Conservation (phyloP, 225 moss, liverwort and hornwort genomes). For the Sphagnum contortum region DNA sequence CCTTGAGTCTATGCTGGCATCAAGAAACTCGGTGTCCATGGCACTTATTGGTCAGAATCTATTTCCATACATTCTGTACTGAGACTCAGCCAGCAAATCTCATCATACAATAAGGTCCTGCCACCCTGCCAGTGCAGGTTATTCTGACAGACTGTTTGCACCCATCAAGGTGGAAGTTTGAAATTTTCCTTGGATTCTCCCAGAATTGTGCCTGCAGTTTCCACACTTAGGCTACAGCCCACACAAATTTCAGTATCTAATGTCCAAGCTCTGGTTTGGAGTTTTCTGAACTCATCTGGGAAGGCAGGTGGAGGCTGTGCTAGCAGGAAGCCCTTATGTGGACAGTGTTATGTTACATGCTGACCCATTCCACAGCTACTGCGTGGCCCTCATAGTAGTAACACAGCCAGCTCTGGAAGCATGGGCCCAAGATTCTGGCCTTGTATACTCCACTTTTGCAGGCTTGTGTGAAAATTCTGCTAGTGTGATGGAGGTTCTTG, state of each 20-base stretch:
- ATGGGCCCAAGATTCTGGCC: constrained; percentile 54
- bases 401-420: constrained; percentile 48
- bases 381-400: constrained; percentile 61
- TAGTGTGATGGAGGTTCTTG: constrained; percentile 45
- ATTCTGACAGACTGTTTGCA: not conserved
- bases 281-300: too few species aligned
- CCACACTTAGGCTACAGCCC: not conserved
- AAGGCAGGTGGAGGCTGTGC: constrained; percentile 71
- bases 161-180: not conserved
- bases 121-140: too few species aligned
- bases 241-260: too few species aligned
- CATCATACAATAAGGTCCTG: too few species aligned
- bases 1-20: too few species aligned
- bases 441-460: constrained; percentile 39
- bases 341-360: constrained; percentile 84
- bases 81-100: too few species aligned
- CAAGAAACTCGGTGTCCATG: too few species aligned
- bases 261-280: too few species aligned
- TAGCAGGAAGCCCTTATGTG: constrained; percentile 50
- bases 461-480: constrained; percentile 64
- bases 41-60: too few species aligned
- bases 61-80: too few species aligned
- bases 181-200: not conserved
- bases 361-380: constrained; percentile 61
- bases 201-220: not conserved